Conservation (phyloP, 768 basidiomycete species). For the Krasilnikovozyma curviuscula region DNA sequence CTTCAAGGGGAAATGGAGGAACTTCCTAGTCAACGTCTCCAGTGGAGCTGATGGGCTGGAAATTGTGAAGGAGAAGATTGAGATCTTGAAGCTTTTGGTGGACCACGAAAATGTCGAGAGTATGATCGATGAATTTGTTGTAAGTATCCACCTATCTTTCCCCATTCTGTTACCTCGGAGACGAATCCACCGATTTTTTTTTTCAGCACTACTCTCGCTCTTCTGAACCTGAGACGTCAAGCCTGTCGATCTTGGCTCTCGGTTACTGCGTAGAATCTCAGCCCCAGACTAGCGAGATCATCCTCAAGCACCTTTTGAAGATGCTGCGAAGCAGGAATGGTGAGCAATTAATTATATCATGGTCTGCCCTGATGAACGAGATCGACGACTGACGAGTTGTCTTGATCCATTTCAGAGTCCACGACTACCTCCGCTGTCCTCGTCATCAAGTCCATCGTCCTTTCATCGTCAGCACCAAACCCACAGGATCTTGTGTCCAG, state of each 20-base stretch:
- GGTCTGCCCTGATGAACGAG: not conserved
- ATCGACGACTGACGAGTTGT: not conserved
- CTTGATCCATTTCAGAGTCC: slow-evolving; percentile 35
- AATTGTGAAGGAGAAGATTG: slow-evolving; percentile 42
- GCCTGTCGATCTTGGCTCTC: slow-evolving; percentile 54
- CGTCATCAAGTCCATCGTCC: slow-evolving; percentile 67
- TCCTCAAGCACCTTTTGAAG: slow-evolving; percentile 51
- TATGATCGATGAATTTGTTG: slow-evolving; percentile 67
- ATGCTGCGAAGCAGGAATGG: slow-evolving; percentile 66
- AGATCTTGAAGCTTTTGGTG: slow-evolving; percentile 47
- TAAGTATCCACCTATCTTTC: slow-evolving; percentile 28
- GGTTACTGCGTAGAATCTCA: slow-evolving; percentile 52
- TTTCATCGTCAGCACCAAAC: slow-evolving; percentile 29
- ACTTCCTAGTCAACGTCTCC: slow-evolving; percentile 6
- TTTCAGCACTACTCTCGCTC: slow-evolving; percentile 64
- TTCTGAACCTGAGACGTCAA: slow-evolving; percentile 47
- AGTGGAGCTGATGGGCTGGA: slow-evolving; percentile 23
- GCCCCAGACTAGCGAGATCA: slow-evolving; percentile 49
- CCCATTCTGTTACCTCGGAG: not conserved
- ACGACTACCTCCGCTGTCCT: slow-evolving; percentile 64
- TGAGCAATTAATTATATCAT: slow-evolving; percentile 21
- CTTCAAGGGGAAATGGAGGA: slow-evolving; percentile 1
- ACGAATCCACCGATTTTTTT: not conserved
- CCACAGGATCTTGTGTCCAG: slow-evolving; percentile 52
- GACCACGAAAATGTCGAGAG: slow-evolving; percentile 46